Conservation (phyloP, 1,284 basidiomycete species). For the Leccinum laetum region DNA sequence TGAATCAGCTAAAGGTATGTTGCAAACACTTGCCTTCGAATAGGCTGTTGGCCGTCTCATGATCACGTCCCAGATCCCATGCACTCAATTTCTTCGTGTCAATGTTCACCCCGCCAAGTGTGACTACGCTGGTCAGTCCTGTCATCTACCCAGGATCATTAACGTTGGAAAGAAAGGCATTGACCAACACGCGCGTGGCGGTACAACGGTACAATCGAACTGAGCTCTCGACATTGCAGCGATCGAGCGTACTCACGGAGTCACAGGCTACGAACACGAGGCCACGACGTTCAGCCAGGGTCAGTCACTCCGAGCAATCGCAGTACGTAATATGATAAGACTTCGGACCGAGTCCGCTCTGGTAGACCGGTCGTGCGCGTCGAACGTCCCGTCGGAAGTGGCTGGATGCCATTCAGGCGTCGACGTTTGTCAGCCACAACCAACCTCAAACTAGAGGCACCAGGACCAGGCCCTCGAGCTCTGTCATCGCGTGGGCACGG, state of each 20-base stretch:
- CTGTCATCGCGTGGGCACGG: not conserved
- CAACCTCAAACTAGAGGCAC: not conserved
- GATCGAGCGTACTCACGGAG: not conserved
- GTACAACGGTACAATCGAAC: not conserved
- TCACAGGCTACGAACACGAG: not conserved
- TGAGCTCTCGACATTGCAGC: not conserved
- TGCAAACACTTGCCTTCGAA: not conserved
- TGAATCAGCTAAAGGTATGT: not conserved
- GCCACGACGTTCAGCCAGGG: not conserved
- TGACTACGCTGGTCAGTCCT: not conserved
- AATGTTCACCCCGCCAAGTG: not conserved
- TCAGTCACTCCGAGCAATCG: not conserved
- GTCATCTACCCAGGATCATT: not conserved
- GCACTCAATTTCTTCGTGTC: not conserved
- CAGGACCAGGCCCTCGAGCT: not conserved
- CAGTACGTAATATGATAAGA: not conserved
- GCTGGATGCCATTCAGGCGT: not conserved
- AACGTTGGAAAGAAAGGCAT: not conserved
- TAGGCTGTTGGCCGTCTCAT: too few species aligned
- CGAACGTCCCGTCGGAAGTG: not conserved
- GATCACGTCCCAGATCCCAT: not conserved
- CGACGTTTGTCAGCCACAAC: not conserved
- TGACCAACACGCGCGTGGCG: not conserved
- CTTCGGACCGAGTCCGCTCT: not conserved
- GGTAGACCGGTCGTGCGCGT: not conserved